Evolutionary conservation across 2,329 filamentous ascomycete genomes (phyloP), one percentile per base, ranked within the genome.

Genomic region (Biscogniauxia sp.): DNA sequence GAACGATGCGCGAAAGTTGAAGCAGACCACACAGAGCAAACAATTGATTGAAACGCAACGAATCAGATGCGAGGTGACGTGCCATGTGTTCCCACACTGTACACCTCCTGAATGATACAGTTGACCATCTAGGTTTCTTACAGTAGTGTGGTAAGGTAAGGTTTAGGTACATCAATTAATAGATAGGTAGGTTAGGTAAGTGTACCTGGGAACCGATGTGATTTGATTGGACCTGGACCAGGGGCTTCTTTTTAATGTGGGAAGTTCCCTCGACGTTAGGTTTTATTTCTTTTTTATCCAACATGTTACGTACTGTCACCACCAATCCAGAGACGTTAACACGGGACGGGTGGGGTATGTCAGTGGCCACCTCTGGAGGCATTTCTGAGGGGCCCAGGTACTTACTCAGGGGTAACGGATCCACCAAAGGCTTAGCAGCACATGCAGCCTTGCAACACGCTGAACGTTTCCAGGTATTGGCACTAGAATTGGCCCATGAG

Each of bases 21-120:
- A n/a, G 37, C 11, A 45, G 37, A 45, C 37, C 37, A 45, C 6
- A 45, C 37, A 45, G 37, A 45, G 37, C 37, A 45, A 45, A 45
- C 37, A 45, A 45, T 45, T 45, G 37, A 45, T 45, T 4, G 9
- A n/a, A 45, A 17, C 17, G 13, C 37, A 45, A 45, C 37, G 37
- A 45, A 45, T 45, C 37, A 45, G 52, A 53, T 53, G 52, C 52
- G 15, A 9, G 52, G 52, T 53, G 52, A 53, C 52, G 52, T 53
- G 52, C 52, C 17, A 53, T 26, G 52, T 53, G 52, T 53, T 25
- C 37, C 37, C 37, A 45, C 37, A 45, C 37, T 45, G 37, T 45
- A 45, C 37, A 45, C 37, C 37, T 45, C 37, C 37, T 45, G 37
- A 45, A 45, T n/a, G 5, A 45, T 45, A 45, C 37, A 45, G 37